These are phyloP conservation scores for Phaeosphaeria sp. DNA, from an alignment of 2,329 filamentous ascomycete genomes.

Conservation along the genomic window DNA sequence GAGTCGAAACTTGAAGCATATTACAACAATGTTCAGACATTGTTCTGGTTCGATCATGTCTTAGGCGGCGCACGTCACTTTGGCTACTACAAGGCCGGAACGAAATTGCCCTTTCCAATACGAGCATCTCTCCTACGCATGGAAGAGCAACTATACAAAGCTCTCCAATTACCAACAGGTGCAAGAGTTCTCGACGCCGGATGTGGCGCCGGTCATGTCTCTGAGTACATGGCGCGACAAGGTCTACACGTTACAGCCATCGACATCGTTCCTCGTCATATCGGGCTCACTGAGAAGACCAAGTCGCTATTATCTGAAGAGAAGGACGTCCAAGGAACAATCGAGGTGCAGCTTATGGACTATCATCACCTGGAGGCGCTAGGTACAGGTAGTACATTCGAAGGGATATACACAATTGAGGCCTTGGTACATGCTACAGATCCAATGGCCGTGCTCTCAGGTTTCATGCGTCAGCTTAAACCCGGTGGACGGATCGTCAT, in stretches of 20 bases:
- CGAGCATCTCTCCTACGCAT: slow-evolving; percentile 52
- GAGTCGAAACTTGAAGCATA: slow-evolving; percentile 46
- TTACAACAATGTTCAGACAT: slow-evolving; percentile 54
- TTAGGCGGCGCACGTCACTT: slow-evolving; percentile 60
- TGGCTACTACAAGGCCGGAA: slow-evolving; percentile 56
- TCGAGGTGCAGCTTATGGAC: slow-evolving; percentile 54
- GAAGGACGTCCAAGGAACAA: slow-evolving; percentile 47
- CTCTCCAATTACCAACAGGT: slow-evolving; percentile 35
- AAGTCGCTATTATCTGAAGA: slow-evolving; percentile 35
- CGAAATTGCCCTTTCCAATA: slow-evolving; percentile 59
- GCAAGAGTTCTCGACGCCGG: slow-evolving; percentile 60
- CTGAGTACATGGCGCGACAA: slow-evolving; percentile 54
- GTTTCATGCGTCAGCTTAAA: slow-evolving; percentile 57
- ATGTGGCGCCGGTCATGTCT: slow-evolving; percentile 59
- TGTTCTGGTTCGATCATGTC: slow-evolving; percentile 44
- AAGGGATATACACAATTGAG: slow-evolving; percentile 64
- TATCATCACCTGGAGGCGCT: slow-evolving; percentile 60
- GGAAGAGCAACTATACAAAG: slow-evolving; percentile 56
- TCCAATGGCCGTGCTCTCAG: slow-evolving; percentile 51
- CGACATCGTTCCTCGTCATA: slow-evolving; percentile 58
- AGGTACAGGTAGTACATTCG: slow-evolving; percentile 45
- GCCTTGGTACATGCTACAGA: slow-evolving; percentile 62
- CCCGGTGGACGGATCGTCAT: slow-evolving; percentile 57
- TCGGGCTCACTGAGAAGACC: slow-evolving; percentile 39
- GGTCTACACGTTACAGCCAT: slow-evolving; percentile 52